Evolutionary conservation across 768 basidiomycete genomes (phyloP), one percentile per base, ranked within the genome.

Genomic region (Hemileccinum rubropunctum): DNA sequence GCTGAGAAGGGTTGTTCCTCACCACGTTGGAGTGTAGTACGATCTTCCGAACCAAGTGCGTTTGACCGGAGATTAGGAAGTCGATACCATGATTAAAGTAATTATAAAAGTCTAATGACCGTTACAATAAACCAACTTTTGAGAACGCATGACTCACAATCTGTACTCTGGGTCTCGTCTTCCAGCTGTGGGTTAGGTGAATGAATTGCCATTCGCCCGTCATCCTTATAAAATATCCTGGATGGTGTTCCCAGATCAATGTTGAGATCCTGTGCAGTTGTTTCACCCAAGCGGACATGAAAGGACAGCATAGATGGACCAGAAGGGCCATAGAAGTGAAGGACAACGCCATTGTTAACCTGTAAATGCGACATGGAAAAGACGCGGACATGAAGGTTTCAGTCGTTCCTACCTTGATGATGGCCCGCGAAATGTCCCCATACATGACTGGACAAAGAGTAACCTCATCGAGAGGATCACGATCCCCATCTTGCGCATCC

Each of bases 81-180:
- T 97, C 93, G 17, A 97, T 70, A 2, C 93, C 93, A 60, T 92
- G 83, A 57, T 93, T 88, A 58, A 95, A 92, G 62, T 97, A 97
- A 61, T 95, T 95, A 69, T 89, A 92, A 64, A 93, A 92, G 67
- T 92, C 90, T 91, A 52, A 45, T 47, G 52, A 56, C 35, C 27
- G 41, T 54, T n/a, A 53, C 26, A 32, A 35, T 39, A 40, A 13
- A 42, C 34, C 27, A 47, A 35, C 34, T 36, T 32, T 36, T 15
- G 20, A 40, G 34, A 53, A 37, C 2, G 41, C n/a, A 46, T n/a
- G 53, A 48, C 73, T 51, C 57, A 78, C 82, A 79, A 54, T 80
- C 75, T 58, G 74, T 71, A 36, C 80, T 79, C 45, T 74, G 71
- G 45, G 74, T 76, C 21, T 71, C 73, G n/a, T 81, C 78, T 13